Evolutionary conservation across 2,329 filamentous ascomycete species (phyloP), one percentile per base, ranked within the genome.

Genomic region (Rhynchosporium graminicola): DNA sequence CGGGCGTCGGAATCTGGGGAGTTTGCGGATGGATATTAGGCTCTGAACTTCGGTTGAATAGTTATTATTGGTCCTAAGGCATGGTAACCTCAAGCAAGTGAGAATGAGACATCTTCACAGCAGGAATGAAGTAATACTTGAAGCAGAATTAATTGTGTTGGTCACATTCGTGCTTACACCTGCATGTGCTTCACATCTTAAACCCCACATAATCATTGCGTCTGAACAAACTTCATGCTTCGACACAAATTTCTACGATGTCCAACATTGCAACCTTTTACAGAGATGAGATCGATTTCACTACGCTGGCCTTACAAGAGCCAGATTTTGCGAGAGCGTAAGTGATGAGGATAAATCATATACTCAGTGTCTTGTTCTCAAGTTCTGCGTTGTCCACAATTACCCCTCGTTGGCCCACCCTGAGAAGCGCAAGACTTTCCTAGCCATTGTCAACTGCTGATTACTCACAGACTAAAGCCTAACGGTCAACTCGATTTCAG

Each of bases 401-500:
- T 29, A 20, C 31, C 45, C 48, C 33, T 54, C 50, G 26, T 46
- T 36, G 46, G 20, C 20, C 20, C 20, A 20, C 3, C 9, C 33
- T 36, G n/a, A 46, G n/a, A 3, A n/a, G 26, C 1, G 3, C n/a
- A 46, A 4, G n/a, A 46, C 1, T 20, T 46, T 26, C 26, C 8
- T 26, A 1, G n/a, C 4, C 31, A 15, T 13, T 20, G 10, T 43
- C 26, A n/a, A 3, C 36, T n/a, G 45, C 64, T 67, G 57, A 67
- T 40, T 13, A 43, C 29, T 31, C 59, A 9, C 65, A 84, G 82
- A 62, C 71, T 85, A 38, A 83, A 80, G 68, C 66, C 75, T 56
- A 83, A 83, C 64, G 80, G 80, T 8, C 85, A 88, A 67, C 80
- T 97, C 31, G 87, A 97, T 76, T 98, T 98, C 70, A 87, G 85